Percentiles rank a stretch among this genome's conserved stretches.
These are phyloP conservation scores for Lycium ferocissimum DNA, from an alignment of 257 asterid species.

Conservation along the genomic window DNA sequence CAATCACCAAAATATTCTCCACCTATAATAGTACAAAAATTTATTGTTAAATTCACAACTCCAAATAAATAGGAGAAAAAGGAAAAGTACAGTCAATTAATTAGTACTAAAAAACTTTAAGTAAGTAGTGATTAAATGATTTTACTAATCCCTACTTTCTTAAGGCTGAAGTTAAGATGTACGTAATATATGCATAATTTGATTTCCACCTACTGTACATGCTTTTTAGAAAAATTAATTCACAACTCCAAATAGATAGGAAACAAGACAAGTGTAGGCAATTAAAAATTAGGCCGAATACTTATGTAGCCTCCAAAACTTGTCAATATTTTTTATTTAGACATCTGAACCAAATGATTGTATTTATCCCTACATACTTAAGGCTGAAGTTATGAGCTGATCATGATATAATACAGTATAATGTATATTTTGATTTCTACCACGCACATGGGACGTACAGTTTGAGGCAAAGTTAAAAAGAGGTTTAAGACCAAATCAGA, in stretches of 20 bases:
- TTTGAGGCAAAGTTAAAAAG: background rate
- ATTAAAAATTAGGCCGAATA: background rate
- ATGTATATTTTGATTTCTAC: background rate
- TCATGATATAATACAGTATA: background rate
- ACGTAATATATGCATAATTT: background rate
- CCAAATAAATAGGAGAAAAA: conserved; percentile 22
- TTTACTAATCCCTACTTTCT: background rate
- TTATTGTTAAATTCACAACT: background rate
- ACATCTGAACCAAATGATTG: background rate
- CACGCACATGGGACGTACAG: background rate
- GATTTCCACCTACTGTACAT: background rate
- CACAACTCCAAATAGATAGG: background rate
- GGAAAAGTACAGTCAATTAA: background rate
- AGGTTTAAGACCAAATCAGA: background rate
- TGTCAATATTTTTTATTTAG: too few relatives aligned
- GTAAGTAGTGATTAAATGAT: background rate
- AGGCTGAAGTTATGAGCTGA: background rate
- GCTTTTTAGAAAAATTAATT: background rate
- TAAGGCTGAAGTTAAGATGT: background rate
- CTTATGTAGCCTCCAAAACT: too few relatives aligned
- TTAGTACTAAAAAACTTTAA: background rate
- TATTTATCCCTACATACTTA: conserved; percentile 5
- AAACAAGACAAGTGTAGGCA: background rate
- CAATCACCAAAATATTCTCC: conserved; percentile 83
- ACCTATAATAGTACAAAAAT: conserved; percentile 50